Conservation (phyloP, 1,284 basidiomycete species). For the Puccinia horiana region DNA sequence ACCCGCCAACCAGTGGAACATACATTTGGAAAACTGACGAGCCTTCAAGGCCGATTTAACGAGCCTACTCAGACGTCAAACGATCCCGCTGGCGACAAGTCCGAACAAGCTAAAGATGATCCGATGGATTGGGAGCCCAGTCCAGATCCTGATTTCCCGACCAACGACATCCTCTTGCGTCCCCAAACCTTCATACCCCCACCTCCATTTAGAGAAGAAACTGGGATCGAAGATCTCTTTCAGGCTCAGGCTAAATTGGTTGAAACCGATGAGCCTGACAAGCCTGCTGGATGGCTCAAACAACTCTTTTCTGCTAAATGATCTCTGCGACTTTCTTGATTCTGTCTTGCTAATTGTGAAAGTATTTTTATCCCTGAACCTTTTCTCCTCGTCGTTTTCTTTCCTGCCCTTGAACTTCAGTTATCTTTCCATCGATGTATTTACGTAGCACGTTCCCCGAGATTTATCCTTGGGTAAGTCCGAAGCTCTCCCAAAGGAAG, state of each 20-base stretch:
- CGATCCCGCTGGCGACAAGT: neutral
- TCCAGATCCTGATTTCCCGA: constrained; percentile 1
- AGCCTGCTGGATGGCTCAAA: constrained; percentile 3
- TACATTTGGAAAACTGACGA: constrained; percentile 10
- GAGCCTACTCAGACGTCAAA: neutral
- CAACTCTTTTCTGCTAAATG: neutral
- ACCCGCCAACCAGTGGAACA: neutral
- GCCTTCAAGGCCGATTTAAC: constrained; percentile 6
- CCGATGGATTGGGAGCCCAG: constrained; percentile 48
- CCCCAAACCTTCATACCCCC: constrained; percentile 49
- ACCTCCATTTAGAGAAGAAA: constrained; percentile 25
- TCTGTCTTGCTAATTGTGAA: neutral
- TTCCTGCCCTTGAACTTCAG: neutral
- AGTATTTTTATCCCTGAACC: too few relatives aligned
- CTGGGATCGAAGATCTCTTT: constrained; percentile 48
- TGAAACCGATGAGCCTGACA: neutral
- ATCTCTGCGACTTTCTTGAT: neutral
- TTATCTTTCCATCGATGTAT: neutral
- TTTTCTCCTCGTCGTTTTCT: too few relatives aligned
- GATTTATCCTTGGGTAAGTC: too few relatives aligned
- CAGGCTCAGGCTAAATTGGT: constrained; percentile 14
- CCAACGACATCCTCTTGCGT: constrained; percentile 18
- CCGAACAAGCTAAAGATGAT: neutral
- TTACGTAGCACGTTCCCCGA: too few relatives aligned
- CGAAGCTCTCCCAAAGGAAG: too few relatives aligned